Conservation (phyloP, 306 rosid species). For the Prunus fruticosa region DNA sequence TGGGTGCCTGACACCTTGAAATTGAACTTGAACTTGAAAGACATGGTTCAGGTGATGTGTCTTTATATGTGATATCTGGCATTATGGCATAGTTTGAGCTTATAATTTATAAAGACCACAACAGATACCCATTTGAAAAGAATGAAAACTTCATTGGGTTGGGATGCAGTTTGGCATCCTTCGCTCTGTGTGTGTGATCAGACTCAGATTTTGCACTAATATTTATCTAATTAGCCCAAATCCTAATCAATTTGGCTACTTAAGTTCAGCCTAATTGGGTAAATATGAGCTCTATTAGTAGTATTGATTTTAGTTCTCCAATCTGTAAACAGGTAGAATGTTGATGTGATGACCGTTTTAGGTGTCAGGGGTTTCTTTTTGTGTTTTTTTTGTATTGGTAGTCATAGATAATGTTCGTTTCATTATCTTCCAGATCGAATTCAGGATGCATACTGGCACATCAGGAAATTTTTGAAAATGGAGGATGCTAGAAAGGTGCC, state of each 20-base stretch:
- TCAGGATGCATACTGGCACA: conserved; percentile 71
- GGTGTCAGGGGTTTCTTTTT: neutral
- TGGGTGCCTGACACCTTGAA: neutral
- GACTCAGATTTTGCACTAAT: neutral
- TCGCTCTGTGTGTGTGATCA: neutral
- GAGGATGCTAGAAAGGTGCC: conserved; percentile 35
- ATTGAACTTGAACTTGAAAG: conserved; percentile 1
- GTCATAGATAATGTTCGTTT: neutral
- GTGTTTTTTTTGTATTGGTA: neutral
- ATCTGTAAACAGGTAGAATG: neutral
- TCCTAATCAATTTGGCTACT: neutral
- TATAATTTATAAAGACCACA: neutral
- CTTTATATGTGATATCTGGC: neutral
- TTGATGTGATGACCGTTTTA: neutral
- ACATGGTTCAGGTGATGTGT: neutral
- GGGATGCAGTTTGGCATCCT: neutral
- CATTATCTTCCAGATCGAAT: conserved; percentile 55
- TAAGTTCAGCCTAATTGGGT: neutral
- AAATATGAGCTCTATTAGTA: neutral
- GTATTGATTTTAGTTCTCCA: neutral
- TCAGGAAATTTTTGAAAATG: conserved; percentile 44
- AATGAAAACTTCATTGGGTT: neutral
- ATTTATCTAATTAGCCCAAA: neutral
- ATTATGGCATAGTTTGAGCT: neutral
- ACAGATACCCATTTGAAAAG: neutral